phyloP scores from a whole-genome alignment of 805 yeast species.

The Ogataea degrootiae region DNA sequence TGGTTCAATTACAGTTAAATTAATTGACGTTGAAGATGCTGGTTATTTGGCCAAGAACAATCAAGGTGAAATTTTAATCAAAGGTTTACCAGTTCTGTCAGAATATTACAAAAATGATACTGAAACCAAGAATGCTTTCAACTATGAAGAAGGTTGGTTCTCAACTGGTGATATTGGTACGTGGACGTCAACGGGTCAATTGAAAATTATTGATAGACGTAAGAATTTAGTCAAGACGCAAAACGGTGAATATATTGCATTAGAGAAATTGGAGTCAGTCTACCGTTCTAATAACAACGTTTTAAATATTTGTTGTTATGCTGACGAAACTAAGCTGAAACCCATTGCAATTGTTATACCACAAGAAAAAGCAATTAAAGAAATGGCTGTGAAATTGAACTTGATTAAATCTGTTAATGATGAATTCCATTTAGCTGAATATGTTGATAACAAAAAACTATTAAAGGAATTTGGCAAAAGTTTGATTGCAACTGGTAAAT shows the following conservation, averaged over 20 bases:
- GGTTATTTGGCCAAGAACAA: conserved; percentile 86
- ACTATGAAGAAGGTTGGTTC: conserved; percentile 87
- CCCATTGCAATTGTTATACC: conserved; percentile 92
- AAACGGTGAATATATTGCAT: conserved; percentile 96
- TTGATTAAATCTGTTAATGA: conserved; percentile 36
- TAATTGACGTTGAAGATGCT: conserved; percentile 86
- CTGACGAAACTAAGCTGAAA: conserved; percentile 81
- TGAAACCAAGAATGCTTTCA: conserved; percentile 73
- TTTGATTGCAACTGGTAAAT: conserved; percentile 68
- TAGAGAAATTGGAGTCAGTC: conserved; percentile 87
- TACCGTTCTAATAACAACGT: conserved; percentile 81
- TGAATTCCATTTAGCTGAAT: conserved; percentile 40
- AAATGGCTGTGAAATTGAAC: conserved; percentile 53
- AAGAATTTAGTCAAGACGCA: conserved; percentile 93
- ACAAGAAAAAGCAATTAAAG: conserved; percentile 58
- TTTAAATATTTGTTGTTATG: conserved; percentile 84
- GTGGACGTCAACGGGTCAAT: conserved; percentile 77
- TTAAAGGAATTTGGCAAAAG: conserved; percentile 48
- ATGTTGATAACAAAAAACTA: conserved; percentile 54
- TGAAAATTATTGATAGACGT: conserved; percentile 85
- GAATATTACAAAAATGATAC: conserved; percentile 80
- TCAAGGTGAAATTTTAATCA: conserved; percentile 88
- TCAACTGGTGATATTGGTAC: conserved; percentile 95
- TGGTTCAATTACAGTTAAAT: conserved; percentile 80
- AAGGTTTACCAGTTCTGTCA: conserved; percentile 66